Conservation (phyloP, 192 early-diverging fungal species). For the Coemansia sp. region DNA sequence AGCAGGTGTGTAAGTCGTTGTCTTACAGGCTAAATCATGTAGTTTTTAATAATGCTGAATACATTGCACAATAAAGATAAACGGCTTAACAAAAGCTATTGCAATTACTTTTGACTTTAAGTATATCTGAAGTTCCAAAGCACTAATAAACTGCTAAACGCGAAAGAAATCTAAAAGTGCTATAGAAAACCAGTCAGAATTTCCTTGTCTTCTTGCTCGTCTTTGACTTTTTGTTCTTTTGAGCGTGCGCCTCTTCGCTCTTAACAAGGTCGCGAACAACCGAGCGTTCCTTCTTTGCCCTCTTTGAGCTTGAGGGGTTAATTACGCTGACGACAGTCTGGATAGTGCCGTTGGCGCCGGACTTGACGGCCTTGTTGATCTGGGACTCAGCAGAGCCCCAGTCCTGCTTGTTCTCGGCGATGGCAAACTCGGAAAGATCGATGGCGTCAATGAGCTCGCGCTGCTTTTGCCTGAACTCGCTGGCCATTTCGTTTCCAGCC, state of each 20-base stretch:
- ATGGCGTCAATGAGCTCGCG: constrained; percentile 75
- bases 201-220: constrained; percentile 45
- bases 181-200: constrained; percentile 9
- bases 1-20: too few species aligned
- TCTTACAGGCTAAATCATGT: too few species aligned
- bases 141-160: too few species aligned
- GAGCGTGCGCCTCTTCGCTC: constrained; percentile 29
- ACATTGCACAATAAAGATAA: too few species aligned
- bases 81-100: too few species aligned
- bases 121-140: too few species aligned
- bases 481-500: constrained; percentile 73
- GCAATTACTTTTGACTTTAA: too few species aligned
- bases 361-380: constrained; percentile 59
- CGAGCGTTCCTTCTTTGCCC: constrained; percentile 38
- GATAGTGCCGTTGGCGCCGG: constrained; percentile 24
- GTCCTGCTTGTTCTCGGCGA: constrained; percentile 66
- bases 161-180: too few species aligned
- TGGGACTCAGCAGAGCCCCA: constrained; percentile 70
- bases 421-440: constrained; percentile 75
- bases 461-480: constrained; percentile 68
- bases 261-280: constrained; percentile 30
- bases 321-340: constrained; percentile 72
- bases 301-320: constrained; percentile 61
- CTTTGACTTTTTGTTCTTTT: constrained; percentile 40
- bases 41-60: too few species aligned